A percentile compares a stretch with the other conserved stretches of the same genome.
These are phyloP conservation scores for Lachnellula subtilissima DNA, from an alignment of 2,329 filamentous ascomycete genomes.

Conservation along the genomic window DNA sequence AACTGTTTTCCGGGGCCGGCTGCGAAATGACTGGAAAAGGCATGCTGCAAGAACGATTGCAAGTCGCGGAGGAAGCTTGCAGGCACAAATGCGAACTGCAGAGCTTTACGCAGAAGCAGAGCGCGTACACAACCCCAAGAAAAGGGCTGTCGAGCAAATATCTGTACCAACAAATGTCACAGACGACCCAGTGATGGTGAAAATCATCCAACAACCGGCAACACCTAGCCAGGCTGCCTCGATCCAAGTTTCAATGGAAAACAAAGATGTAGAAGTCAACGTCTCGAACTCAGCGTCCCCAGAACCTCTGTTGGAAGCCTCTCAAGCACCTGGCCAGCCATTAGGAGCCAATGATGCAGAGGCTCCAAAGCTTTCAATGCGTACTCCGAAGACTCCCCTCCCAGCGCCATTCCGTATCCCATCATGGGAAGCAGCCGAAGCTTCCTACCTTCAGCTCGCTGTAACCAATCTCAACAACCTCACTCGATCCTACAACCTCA, in stretches of 20 bases:
- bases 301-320: constrained; percentile 2
- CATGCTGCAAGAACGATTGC: constrained; percentile 77
- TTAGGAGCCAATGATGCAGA: constrained; percentile 3
- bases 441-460: constrained; percentile 69
- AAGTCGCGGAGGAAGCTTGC: constrained; percentile 67
- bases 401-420: constrained; percentile 70
- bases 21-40: constrained; percentile 78
- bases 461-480: constrained; percentile 74
- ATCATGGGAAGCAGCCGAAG: constrained; percentile 68
- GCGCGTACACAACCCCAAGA: constrained; percentile 54
- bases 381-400: constrained; percentile 30
- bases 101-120: constrained; percentile 74
- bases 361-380: constrained; percentile 8
- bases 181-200: constrained; percentile 45
- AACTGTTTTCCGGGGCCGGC: constrained; percentile 63
- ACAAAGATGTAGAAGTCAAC: constrained; percentile 6
- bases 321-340: constrained; percentile 1
- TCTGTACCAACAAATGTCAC: constrained; percentile 43
- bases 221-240: constrained; percentile 7
- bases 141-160: constrained; percentile 42
- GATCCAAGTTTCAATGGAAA: constrained; percentile 17
- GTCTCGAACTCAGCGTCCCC: constrained; percentile 1
- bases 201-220: constrained; percentile 36
- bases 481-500: constrained; percentile 86
- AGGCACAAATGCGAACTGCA: constrained; percentile 68